phyloP scores from a whole-genome alignment of 495 filamentous ascomycete genomes.

The Coniosporium apollinis region DNA sequence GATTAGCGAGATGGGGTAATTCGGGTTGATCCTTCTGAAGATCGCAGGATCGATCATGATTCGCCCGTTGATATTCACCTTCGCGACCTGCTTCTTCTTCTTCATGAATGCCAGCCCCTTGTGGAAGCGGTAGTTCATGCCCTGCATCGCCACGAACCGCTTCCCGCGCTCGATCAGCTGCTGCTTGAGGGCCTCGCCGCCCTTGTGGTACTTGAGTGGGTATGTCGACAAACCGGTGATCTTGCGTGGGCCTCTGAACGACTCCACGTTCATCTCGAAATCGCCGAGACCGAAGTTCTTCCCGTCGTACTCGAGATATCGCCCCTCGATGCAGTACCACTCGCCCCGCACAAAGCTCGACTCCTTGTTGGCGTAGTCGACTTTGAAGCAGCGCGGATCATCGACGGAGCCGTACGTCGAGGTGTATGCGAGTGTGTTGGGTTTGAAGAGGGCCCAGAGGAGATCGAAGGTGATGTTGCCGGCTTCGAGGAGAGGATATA shows the following conservation, averaged over 20 bases:
- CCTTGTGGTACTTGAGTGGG: conserved; percentile 69
- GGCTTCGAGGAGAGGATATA: conserved; percentile 69
- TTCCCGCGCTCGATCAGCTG: conserved; percentile 71
- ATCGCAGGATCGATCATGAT: conserved; percentile 85
- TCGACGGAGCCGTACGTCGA: conserved; percentile 64
- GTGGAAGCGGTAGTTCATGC: conserved; percentile 75
- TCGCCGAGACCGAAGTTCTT: conserved; percentile 56
- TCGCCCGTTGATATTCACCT: conserved; percentile 79
- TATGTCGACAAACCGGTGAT: conserved; percentile 66
- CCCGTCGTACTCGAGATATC: conserved; percentile 73
- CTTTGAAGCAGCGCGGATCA: conserved; percentile 79
- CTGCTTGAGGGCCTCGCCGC: conserved; percentile 44
- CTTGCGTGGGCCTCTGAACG: conserved; percentile 71
- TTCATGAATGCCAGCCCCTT: conserved; percentile 73
- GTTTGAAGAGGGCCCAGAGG: conserved; percentile 82
- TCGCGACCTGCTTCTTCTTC: conserved; percentile 60
- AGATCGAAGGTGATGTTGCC: conserved; percentile 83
- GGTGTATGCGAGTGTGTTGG: conserved; percentile 70
- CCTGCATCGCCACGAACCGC: conserved; percentile 62
- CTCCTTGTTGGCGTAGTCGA: conserved; percentile 64
- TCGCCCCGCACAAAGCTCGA: conserved; percentile 55
- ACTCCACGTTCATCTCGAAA: conserved; percentile 52
- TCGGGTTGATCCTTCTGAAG: conserved; percentile 75
- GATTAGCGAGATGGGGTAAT: conserved; percentile 68
- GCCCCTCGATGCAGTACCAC: conserved; percentile 69